Base-by-base conservation (phyloP, 768 basidiomycete species). In the Tubosaeta brunneosetosa region DNA sequence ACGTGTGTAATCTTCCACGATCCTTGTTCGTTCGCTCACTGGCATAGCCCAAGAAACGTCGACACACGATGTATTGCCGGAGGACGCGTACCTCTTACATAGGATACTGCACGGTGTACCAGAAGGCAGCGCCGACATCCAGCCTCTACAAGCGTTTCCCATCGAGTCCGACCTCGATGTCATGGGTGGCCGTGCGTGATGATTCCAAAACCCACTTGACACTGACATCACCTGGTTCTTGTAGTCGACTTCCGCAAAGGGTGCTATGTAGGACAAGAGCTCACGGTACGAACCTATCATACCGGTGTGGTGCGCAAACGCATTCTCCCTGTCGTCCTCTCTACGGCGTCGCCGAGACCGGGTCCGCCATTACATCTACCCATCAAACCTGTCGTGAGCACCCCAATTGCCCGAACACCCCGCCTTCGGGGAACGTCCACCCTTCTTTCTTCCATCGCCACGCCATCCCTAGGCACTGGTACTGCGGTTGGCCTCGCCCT, bases 181-280 rank as follows among this genome's bases (percentile, higher is more conserved):
- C 38, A 97, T 97, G 89, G 93, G 94, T 46, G 95, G 84, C 63
- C 73, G 94, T 97, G 62, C 71, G 88, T 77, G 26, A 32, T 44
- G 22, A 47, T 47, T 26, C 49, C 37, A 36, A 3, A 12, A 37
- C 26, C 16, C 41, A 17, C 16, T 29, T 16, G 14, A 13, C 19
- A 40, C 33, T 45, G 25, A 47, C 32, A 41, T 16, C 48, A 22
- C 22, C 22, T 22, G 22, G 22, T 55, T 25, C 57, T 27, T 44
- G 26, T 77, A 87, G 94, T 98, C 66, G 93, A 97, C 70, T 97
- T 97, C 68, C 77, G 91, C 51, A 99, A 99, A 73, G 97, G 97
- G 3, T 99, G 97, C 66, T 98, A 97, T 64, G 86, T 98, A 6
- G 97, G 97, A 9, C 97, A 99, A 75, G 97, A 98, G 63, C 76